These are phyloP conservation scores for Pseudohalonectria lignicola DNA, from an alignment of 2,329 filamentous ascomycete species.

Conservation along the genomic window DNA sequence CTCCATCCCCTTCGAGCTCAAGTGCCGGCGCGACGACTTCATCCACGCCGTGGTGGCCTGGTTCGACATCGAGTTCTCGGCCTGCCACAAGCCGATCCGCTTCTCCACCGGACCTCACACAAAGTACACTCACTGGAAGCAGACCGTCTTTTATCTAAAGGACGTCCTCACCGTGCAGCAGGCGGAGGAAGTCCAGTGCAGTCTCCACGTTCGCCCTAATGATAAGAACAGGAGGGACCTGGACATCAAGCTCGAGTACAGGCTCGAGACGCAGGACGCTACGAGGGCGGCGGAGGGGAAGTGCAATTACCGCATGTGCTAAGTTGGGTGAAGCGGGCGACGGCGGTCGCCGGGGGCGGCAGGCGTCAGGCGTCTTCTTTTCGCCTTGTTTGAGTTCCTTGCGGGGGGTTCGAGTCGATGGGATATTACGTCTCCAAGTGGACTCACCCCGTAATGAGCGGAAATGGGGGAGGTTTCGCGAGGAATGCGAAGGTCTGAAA, in stretches of 20 bases:
- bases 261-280: conserved; percentile 64
- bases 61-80: conserved; percentile 98
- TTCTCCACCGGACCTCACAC: conserved; percentile 97
- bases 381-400: too few relatives aligned
- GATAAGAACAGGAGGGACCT: conserved; percentile 90
- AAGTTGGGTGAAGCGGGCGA: too few relatives aligned
- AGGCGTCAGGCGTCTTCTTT: too few relatives aligned
- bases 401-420: too few relatives aligned
- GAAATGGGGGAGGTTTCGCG: too few relatives aligned
- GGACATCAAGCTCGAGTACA: conserved; percentile 80
- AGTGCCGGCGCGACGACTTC: conserved; percentile 79
- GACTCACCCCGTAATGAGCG: too few relatives aligned
- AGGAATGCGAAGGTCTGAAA: too few relatives aligned
- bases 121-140: conserved; percentile 99
- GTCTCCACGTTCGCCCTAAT: conserved; percentile 77
- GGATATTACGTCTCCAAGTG: too few relatives aligned
- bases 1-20: conserved; percentile 63
- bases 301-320: conserved; percentile 74
- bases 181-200: conserved; percentile 67
- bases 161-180: conserved; percentile 87
- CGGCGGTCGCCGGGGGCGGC: too few relatives aligned
- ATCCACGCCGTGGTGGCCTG: conserved; percentile 93
- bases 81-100: conserved; percentile 93
- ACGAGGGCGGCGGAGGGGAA: conserved; percentile 55
- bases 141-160: conserved; percentile 95